These are phyloP conservation scores for Marchantia polymorpha DNA, from an alignment of 225 moss, liverwort and hornwort genomes.

Conservation along the genomic window DNA sequence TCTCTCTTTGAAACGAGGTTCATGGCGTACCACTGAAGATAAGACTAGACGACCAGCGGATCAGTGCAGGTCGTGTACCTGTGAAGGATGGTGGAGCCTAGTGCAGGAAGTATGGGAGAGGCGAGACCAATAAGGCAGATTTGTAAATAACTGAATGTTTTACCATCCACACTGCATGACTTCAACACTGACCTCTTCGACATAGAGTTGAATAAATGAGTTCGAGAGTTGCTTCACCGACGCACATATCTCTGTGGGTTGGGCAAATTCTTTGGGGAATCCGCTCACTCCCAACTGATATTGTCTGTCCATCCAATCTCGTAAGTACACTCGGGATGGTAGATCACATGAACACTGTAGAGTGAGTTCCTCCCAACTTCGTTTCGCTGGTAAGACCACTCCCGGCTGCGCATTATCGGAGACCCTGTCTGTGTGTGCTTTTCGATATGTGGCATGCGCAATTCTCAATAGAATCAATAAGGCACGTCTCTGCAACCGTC, in stretches of 20 bases:
- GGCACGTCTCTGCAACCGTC: slow-evolving; percentile 57
- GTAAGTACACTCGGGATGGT: slow-evolving; percentile 8
- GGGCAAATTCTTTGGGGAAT: background rate
- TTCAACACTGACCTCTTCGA: slow-evolving; percentile 41
- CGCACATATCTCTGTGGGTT: background rate
- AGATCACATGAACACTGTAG: background rate
- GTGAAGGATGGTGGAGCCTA: too few relatives aligned
- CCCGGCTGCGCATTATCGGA: background rate
- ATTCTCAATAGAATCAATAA: slow-evolving; percentile 58
- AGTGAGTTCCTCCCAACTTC: background rate
- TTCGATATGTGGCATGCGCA: slow-evolving; percentile 34
- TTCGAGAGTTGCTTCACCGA: slow-evolving; percentile 39
- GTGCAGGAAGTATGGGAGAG: background rate
- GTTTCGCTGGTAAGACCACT: background rate
- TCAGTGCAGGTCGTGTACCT: too few relatives aligned
- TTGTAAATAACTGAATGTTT: background rate
- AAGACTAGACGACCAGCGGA: too few relatives aligned
- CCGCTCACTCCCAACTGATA: background rate
- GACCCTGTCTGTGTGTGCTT: slow-evolving; percentile 13
- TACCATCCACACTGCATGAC: background rate
- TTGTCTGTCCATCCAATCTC: slow-evolving; percentile 30
- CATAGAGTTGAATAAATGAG: slow-evolving; percentile 48
- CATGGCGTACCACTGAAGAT: too few relatives aligned
- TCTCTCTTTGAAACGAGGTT: too few relatives aligned
- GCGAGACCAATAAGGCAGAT: background rate